phyloP scores from a whole-genome alignment of 495 filamentous ascomycete genomes.

The Chaetomium tenue region DNA sequence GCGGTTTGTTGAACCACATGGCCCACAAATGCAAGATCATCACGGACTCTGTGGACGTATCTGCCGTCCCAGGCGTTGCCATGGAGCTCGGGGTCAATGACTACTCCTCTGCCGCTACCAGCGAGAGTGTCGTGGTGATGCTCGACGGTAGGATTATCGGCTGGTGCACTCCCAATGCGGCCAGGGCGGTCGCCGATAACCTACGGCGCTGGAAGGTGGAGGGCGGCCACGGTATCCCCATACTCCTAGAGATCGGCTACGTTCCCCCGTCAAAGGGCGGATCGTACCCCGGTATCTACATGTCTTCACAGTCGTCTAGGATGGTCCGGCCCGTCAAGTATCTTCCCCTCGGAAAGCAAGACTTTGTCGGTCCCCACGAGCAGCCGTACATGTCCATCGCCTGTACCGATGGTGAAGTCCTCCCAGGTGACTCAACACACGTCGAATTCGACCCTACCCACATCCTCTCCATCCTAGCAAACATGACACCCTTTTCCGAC shows the following conservation, averaged over 20 bases:
- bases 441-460: conserved; percentile 95
- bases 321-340: conserved; percentile 94
- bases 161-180: conserved; percentile 81
- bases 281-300: conserved; percentile 93
- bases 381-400: conserved; percentile 99
- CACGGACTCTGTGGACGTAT: conserved; percentile 66
- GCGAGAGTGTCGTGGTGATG: conserved; percentile 82
- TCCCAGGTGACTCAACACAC: conserved; percentile 83
- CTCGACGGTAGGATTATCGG: conserved; percentile 87
- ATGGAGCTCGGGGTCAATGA: conserved; percentile 73
- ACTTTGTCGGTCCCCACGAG: conserved; percentile 88
- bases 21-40: conserved; percentile 91
- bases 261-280: conserved; percentile 82
- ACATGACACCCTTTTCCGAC: conserved; percentile 98
- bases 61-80: conserved; percentile 66
- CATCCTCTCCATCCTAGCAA: conserved; percentile 95
- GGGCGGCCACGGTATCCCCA: conserved; percentile 77
- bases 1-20: conserved; percentile 91
- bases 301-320: conserved; percentile 78
- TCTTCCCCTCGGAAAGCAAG: conserved; percentile 75
- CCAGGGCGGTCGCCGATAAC: conserved; percentile 73
- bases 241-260: conserved; percentile 86
- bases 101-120: conserved; percentile 67
- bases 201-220: conserved; percentile 95
- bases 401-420: conserved; percentile 75